These are phyloP conservation scores for Xylaria sp. DNA, from an alignment of 2,329 filamentous ascomycete species.

Conservation along the genomic window DNA sequence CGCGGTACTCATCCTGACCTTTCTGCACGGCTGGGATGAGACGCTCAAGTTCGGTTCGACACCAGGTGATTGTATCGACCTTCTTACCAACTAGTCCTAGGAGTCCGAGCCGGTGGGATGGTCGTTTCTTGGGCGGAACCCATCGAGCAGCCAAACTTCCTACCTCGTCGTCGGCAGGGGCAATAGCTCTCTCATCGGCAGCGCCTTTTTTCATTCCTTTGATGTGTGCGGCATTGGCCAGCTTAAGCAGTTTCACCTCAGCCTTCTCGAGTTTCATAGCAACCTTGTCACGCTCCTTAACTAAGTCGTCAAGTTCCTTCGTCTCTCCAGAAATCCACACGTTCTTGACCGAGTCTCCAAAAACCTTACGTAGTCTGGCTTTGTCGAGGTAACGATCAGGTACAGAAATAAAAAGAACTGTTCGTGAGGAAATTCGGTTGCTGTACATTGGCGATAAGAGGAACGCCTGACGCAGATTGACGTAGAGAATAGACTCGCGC, in stretches of 20 bases:
- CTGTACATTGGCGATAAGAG: constrained; percentile 85
- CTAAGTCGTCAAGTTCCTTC: constrained; percentile 79
- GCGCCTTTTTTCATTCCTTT: constrained; percentile 72
- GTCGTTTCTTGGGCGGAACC: constrained; percentile 77
- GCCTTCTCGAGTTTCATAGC: constrained; percentile 86
- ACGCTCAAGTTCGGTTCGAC: constrained; percentile 78
- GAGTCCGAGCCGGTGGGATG: constrained; percentile 76
- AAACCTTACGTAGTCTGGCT: constrained; percentile 79
- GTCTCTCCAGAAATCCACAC: constrained; percentile 86
- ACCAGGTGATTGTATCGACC: constrained; percentile 95
- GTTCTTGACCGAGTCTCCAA: constrained; percentile 82
- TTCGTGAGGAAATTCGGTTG: constrained; percentile 87
- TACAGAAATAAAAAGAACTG: constrained; percentile 88
- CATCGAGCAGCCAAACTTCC: constrained; percentile 78
- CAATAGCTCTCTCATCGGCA: constrained; percentile 55
- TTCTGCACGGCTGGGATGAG: constrained; percentile 77
- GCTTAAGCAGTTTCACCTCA: constrained; percentile 85
- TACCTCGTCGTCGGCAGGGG: constrained; percentile 71
- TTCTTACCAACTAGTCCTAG: constrained; percentile 81
- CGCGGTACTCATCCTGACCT: constrained; percentile 73
- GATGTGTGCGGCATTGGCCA: constrained; percentile 76
- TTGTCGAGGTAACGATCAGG: constrained; percentile 82
- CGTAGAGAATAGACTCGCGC: constrained; percentile 88
- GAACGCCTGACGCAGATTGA: constrained; percentile 93
- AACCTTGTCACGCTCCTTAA: constrained; percentile 81